A percentile compares a stretch with the other conserved stretches of the same genome.
These are phyloP conservation scores for Anthoceros angustus DNA, from an alignment of 225 moss, liverwort and hornwort species.

Conservation along the genomic window DNA sequence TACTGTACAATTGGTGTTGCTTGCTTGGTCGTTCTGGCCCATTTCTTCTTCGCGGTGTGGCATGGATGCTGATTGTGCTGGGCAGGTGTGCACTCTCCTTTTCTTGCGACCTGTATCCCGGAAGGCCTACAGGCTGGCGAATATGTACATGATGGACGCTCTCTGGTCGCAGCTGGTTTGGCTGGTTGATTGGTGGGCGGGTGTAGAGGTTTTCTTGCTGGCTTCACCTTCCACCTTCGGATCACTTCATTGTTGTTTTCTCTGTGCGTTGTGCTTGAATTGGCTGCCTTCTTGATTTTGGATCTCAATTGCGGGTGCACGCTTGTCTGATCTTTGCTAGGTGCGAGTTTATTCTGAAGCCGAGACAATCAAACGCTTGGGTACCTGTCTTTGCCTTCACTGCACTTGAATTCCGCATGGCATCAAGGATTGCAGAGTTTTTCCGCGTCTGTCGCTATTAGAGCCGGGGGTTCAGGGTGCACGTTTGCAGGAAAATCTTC, in stretches of 20 bases:
- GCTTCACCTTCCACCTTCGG: not conserved
- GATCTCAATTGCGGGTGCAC: too few species aligned
- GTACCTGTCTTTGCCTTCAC: slow-evolving; percentile 12
- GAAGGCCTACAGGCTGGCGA: slow-evolving; percentile 54
- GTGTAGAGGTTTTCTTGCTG: slow-evolving; percentile 32
- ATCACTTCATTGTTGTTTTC: not conserved
- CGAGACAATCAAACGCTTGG: slow-evolving; percentile 42
- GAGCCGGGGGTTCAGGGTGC: not conserved
- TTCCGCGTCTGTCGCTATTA: not conserved
- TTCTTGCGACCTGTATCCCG: slow-evolving; percentile 61
- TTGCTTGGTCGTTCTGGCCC: not conserved
- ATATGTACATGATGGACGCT: slow-evolving; percentile 64
- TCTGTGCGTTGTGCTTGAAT: not conserved
- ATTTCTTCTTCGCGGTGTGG: not conserved
- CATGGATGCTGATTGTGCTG: not conserved
- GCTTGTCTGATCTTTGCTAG: slow-evolving; percentile 19
- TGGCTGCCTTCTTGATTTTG: not conserved
- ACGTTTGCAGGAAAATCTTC: not conserved
- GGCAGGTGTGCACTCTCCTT: slow-evolving; percentile 51
- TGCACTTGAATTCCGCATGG: not conserved
- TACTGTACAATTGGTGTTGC: not conserved
- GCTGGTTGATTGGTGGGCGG: slow-evolving; percentile 96
- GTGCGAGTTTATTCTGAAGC: slow-evolving; percentile 45
- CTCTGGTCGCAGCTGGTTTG: slow-evolving; percentile 96
- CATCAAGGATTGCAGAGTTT: not conserved